These are phyloP conservation scores for Lodderomyces parapsilosis DNA, from an alignment of 1,139 yeast species.

Conservation along the genomic window DNA sequence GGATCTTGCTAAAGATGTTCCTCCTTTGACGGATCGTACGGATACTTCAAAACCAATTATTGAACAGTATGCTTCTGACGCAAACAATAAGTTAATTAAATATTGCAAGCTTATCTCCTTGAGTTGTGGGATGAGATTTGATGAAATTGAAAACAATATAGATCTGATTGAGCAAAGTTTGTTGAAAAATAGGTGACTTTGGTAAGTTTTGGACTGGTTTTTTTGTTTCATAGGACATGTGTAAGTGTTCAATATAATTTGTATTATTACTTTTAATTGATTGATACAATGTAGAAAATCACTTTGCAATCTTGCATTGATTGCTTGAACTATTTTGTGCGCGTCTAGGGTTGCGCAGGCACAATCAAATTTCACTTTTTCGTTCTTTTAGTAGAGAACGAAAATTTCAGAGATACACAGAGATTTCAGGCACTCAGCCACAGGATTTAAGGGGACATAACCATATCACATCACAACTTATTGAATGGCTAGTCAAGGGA, in stretches of 20 bases:
- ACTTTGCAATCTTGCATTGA: too few species aligned
- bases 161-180: constrained; percentile 43
- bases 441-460: background rate
- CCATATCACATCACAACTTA: background rate
- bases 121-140: constrained; percentile 45
- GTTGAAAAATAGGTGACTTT: constrained; percentile 11
- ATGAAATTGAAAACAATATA: constrained; percentile 42
- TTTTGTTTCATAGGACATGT: background rate
- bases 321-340: too few species aligned
- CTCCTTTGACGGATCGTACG: constrained; percentile 10
- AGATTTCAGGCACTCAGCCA: background rate
- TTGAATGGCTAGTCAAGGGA: background rate
- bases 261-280: too few species aligned
- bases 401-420: background rate
- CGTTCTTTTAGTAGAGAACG: background rate
- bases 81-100: constrained; percentile 35
- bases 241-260: background rate
- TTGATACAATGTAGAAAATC: too few species aligned
- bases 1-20: constrained; percentile 17
- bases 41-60: constrained; percentile 1
- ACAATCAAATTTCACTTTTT: too few species aligned
- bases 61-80: constrained; percentile 5
- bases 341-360: too few species aligned
- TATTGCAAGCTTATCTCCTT: constrained; percentile 43
- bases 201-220: background rate